These are phyloP conservation scores for Avicennia marina DNA, from an alignment of 257 asterid species.

Conservation along the genomic window DNA sequence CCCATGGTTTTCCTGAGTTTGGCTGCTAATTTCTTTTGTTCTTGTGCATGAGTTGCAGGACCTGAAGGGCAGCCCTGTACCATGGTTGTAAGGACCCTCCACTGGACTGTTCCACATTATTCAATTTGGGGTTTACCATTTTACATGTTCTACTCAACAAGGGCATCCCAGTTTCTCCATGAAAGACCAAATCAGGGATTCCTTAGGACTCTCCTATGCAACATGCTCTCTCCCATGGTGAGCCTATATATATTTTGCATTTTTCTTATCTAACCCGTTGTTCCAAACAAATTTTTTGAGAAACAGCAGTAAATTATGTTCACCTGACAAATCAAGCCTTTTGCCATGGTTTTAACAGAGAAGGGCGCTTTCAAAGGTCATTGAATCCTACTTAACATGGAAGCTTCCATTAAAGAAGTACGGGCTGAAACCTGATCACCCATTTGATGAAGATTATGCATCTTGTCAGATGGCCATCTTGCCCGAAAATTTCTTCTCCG, in stretches of 20 bases:
- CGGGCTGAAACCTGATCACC: conserved; percentile 81
- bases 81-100: conserved; percentile 52
- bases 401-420: conserved; percentile 88
- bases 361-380: conserved; percentile 46
- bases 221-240: conserved; percentile 45
- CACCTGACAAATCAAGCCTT: not conserved
- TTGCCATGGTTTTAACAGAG: conserved; percentile 35
- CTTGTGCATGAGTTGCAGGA: conserved; percentile 19
- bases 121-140: conserved; percentile 67
- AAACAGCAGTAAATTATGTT: not conserved
- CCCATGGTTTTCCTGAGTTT: not conserved
- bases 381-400: conserved; percentile 75
- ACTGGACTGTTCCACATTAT: conserved; percentile 69
- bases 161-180: conserved; percentile 59
- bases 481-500: conserved; percentile 70
- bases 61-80: conserved; percentile 54
- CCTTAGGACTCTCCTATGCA: conserved; percentile 38
- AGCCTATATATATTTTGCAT: no score
- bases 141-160: conserved; percentile 58
- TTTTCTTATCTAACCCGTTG: no score
- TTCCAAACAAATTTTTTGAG: no score
- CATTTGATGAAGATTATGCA: conserved; percentile 89
- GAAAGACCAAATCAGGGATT: conserved; percentile 63
- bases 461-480: conserved; percentile 94
- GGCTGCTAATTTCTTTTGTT: not conserved